Evolutionary conservation across 2,329 filamentous ascomycete species (phyloP).

Genomic region (Allantophomopsis cytisporea): DNA sequence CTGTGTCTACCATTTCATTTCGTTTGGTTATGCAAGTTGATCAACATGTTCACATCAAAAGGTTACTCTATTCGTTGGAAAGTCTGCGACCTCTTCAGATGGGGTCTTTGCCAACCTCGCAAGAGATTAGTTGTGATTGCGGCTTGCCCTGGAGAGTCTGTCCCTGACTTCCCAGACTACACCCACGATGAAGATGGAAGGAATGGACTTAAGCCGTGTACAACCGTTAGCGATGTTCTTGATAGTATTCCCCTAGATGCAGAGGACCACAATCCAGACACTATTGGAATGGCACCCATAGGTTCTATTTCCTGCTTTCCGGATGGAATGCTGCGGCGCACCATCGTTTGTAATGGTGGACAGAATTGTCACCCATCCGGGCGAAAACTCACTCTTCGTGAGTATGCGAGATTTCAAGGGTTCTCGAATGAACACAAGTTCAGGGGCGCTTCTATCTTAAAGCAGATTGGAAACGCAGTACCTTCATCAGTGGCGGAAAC

Average conservation of each 20-base stretch:
- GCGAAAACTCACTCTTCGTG: constrained; percentile 50
- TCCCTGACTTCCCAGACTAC: constrained; percentile 50
- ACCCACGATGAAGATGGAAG: constrained; percentile 37
- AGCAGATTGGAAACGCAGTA: constrained; percentile 71
- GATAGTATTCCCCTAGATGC: constrained; percentile 12
- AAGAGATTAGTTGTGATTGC: constrained; percentile 41
- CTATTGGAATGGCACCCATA: constrained; percentile 13
- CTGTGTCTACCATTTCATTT: constrained; percentile 24
- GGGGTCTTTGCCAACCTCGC: constrained; percentile 19
- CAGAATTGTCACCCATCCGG: constrained; percentile 55
- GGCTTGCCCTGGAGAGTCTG: constrained; percentile 49
- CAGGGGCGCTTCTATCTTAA: constrained; percentile 27
- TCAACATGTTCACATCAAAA: constrained; percentile 48
- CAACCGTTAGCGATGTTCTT: constrained; percentile 25
- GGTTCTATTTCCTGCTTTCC: constrained; percentile 24
- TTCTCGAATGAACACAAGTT: constrained; percentile 54
- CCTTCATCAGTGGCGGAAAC: constrained; percentile 43
- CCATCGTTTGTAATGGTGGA: constrained; percentile 52
- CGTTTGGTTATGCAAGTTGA: constrained; percentile 21
- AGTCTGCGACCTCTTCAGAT: constrained; percentile 36
- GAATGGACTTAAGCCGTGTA: constrained; percentile 23
- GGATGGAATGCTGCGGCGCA: constrained; percentile 32
- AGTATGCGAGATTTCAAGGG: constrained; percentile 55
- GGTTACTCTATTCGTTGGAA: constrained; percentile 63
- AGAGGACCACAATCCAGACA: constrained; percentile 25